Evolutionary conservation across 805 yeast genomes (phyloP), one percentile per base, ranked within the genome.

Genomic region (Candida endomychidarum): DNA sequence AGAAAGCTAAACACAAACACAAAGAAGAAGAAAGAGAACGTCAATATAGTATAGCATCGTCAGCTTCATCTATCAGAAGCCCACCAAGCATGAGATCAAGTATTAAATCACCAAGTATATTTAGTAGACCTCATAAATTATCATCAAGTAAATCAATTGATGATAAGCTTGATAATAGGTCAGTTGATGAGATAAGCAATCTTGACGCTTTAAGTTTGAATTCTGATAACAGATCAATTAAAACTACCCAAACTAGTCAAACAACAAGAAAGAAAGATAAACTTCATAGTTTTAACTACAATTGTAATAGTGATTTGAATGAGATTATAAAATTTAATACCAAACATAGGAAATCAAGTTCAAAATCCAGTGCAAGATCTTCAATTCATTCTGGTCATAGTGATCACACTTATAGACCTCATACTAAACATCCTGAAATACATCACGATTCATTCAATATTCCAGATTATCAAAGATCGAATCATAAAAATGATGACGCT

Each of bases 321-420:
- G 51, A 55, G 16, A 34, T 51, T 5, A 30, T 54, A 18, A 46
- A 45, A 20, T 41, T 41, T 37, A 38, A 42, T 34, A 43, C 42
- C 31, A 41, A 46, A 35, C 47, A 32, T 16, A 29, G 39, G 9
- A 37, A 27, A 29, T 23, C 26, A 20, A 14, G 29, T 7, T 11
- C 30, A 15, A 34, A 34, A 15, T 28, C 41, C 10, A 19, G 39
- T 16, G 10, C 37, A 10, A 42, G 17, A 8, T 26, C 34, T 11
- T 24, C 40, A 11, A 22, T 30, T 11, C 29, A 22, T 22, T 34
- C 43, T 5, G 27, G 40, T n/a, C 36, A 26, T n/a, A 31, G 32
- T 20, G 20, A 17, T n/a, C 11, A 35, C 15, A 24, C 30, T 14
- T 18, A 22, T 23, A 18, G 10, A 7, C 10, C 24, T 8, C 23